Evolutionary conservation across 169 alveolate genomes (phyloP), one percentile per base, ranked within the genome.

Genomic region (Plasmodium gallinaceum): DNA sequence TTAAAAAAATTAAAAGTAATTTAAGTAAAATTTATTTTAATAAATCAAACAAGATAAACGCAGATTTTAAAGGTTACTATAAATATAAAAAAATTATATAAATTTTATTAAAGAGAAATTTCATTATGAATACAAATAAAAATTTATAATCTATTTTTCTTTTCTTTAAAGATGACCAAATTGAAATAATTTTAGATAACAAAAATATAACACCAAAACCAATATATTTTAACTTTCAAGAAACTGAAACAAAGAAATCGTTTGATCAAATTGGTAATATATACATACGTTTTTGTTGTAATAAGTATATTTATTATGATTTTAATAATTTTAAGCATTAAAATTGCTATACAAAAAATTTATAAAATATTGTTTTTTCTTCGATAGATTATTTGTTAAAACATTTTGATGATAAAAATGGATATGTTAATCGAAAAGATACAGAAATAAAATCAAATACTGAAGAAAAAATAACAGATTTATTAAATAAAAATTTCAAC

Each of bases 141-240:
- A 75, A 61, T 10, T 1, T 42, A 32, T 32, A 9, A 3, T 26
- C 14, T 76, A 46, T 64, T 22, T 80, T 22, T 54, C 37, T 54
- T 54, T 46, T 14, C 48, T 62, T 80, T 68, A 37, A 80, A 80
- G 90, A 68, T 68, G 90, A 80, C 26, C 75, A 80, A 10, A 80
- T 80, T 57, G 90, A 80, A 68, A 80, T 80, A 66, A 68, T 80
- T 18, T 62, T 80, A 20, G 90, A 80, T 61, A 80, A 80, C 72
- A 80, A 80, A 46, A 80, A 80, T 39, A 80, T 80, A 80, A 80
- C 90, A 16, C 90, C 90, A 14, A 80, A 80, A 52, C 90, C 90
- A 12, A 80, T 80, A 80, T 80, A 80, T 71, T 80, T 80, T 45
- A 80, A 68, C 43, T 80, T 80, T 68, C 80, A 68, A 68, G 90